Evolutionary conservation across 2,329 filamentous ascomycete genomes (phyloP).

Genomic region (Cytospora piceicola): DNA sequence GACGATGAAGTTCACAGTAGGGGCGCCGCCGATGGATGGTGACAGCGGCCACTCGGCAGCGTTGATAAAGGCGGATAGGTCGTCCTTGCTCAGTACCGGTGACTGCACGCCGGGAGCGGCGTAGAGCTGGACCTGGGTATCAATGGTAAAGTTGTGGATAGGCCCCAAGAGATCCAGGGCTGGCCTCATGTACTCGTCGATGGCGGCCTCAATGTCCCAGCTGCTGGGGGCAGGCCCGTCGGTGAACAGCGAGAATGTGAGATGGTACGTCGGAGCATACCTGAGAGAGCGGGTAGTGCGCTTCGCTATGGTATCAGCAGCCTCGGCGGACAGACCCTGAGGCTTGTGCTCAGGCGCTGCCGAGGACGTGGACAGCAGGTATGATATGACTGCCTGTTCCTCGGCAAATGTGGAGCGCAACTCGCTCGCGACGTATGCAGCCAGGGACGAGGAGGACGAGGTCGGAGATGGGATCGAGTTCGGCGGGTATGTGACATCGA

Average conservation of each 20-base stretch:
- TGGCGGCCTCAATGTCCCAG: constrained; percentile 87
- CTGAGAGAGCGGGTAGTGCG: constrained; percentile 85
- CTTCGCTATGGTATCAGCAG: constrained; percentile 62
- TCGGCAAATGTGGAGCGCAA: constrained; percentile 80
- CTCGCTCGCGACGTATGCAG: constrained; percentile 77
- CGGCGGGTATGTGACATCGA: constrained; percentile 78
- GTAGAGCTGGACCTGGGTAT: constrained; percentile 95
- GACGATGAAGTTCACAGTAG: constrained; percentile 94
- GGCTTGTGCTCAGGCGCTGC: constrained; percentile 46
- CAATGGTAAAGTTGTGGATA: constrained; percentile 94
- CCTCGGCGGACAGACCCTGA: constrained; percentile 53
- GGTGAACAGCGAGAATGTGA: constrained; percentile 95
- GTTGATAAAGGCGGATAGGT: constrained; percentile 93
- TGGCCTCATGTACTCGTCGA: constrained; percentile 80
- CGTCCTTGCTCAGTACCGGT: constrained; percentile 75
- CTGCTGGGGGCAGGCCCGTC: constrained; percentile 76
- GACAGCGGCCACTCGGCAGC: constrained; percentile 96
- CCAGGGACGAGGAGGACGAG: constrained; percentile 73
- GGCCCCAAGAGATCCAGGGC: constrained; percentile 76
- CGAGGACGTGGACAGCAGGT: constrained; percentile 67
- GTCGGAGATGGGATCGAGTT: constrained; percentile 69
- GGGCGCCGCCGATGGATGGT: constrained; percentile 88
- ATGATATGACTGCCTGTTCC: constrained; percentile 84
- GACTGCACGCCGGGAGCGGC: constrained; percentile 69
- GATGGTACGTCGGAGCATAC: constrained; percentile 90